Percentiles rank a stretch among this genome's conserved stretches.
These are phyloP conservation scores for Aspergillus sclerotioniger DNA, from an alignment of 495 filamentous ascomycete genomes.

Conservation along the genomic window DNA sequence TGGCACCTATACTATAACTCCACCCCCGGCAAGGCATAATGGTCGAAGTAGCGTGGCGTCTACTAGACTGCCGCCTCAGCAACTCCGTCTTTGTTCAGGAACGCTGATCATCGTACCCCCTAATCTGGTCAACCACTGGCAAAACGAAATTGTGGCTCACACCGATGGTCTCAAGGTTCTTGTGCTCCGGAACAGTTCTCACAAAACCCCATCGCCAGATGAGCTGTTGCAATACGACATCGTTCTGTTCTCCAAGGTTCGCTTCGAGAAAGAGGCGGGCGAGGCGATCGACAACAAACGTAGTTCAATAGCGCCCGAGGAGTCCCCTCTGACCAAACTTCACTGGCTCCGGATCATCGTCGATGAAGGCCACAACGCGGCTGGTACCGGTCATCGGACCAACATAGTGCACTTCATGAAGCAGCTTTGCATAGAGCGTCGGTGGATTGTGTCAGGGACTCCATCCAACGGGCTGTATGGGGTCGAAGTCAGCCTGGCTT, in stretches of 20 bases:
- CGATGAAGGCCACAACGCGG: conserved; percentile 87
- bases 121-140: conserved; percentile 56
- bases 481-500: conserved; percentile 61
- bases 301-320: conserved; percentile 29
- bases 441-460: conserved; percentile 91
- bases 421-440: conserved; percentile 65
- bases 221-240: conserved; percentile 72
- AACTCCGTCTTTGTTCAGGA: conserved; percentile 60
- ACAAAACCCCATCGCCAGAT: conserved; percentile 56
- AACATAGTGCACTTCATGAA: conserved; percentile 67
- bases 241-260: conserved; percentile 69
- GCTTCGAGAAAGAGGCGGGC: conserved; percentile 64
- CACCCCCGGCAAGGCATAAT: conserved; percentile 41
- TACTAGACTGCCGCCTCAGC: conserved; percentile 37
- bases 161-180: conserved; percentile 65
- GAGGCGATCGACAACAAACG: conserved; percentile 33
- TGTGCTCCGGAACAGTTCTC: conserved; percentile 47
- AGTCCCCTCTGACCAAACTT: conserved; percentile 64
- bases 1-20: conserved; percentile 54
- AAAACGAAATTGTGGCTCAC: conserved; percentile 63
- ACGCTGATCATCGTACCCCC: conserved; percentile 59
- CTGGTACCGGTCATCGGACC: conserved; percentile 54
- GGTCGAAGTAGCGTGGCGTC: conserved; percentile 44
- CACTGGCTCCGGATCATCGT: conserved; percentile 86
- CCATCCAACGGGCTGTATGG: conserved; percentile 80